Evolutionary conservation across 108 stramenopile species (phyloP), one percentile per base, ranked within the genome.

Genomic region (Discostella stelligeroides): DNA sequence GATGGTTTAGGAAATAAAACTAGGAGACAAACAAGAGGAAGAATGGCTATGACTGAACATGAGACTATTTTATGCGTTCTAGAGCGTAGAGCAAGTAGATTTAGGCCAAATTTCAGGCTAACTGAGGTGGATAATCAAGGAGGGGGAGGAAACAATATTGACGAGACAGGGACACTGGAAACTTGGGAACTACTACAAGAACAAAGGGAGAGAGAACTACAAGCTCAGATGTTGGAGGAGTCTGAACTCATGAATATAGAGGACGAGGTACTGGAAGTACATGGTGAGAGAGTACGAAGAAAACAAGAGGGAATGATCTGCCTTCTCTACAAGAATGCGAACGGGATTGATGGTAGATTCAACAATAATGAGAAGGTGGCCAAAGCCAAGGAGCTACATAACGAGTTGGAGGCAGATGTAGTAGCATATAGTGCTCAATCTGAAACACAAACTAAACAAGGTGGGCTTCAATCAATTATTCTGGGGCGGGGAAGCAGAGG

Each of bases 391-490:
- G 55, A 56, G 12, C 7, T 56, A n/a, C 27, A 30, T 1, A 3
- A 56, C 3, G 55, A 56, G 29, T 37, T 56, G 28, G 1, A n/a
- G 0, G 55, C 55, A 0, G 55, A 56, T 14, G 7, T 56, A 0
- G 28, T 30, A 1, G 55, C 28, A 37, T n/a, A n/a, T 4, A 56
- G 29, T 21, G 55, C n/a, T n/a, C n/a, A n/a, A n/a, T n/a, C n/a
- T n/a, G n/a, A n/a, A 56, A 37, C 10, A 27, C 27, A 25, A 57
- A 23, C 42, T 45, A 7, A 69, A 69, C 8, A 1, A 69, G 21
- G 56, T 43, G 25, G 68, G 46, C 4, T 11, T 69, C 0, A 25
- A 28, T n/a, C 24, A n/a, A n/a, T n/a, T n/a, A n/a, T n/a, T n/a
- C n/a, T n/a, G n/a, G n/a, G n/a, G n/a, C n/a, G n/a, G n/a, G n/a